These are phyloP conservation scores for Penicillium fuscoglaucum DNA, from an alignment of 2,329 filamentous ascomycete genomes.

Conservation along the genomic window DNA sequence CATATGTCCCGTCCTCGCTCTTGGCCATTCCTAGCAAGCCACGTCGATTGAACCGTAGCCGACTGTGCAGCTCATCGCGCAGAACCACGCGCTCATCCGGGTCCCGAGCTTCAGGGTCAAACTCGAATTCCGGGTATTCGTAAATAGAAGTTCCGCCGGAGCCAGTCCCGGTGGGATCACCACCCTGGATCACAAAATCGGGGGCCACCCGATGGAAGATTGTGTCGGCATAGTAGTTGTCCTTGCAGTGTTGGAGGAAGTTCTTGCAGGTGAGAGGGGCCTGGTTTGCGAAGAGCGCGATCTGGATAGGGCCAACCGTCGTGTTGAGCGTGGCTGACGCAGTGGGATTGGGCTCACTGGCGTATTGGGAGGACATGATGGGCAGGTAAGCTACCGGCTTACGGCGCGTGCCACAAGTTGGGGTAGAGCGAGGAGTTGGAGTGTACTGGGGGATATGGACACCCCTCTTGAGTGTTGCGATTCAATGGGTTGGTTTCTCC, in stretches of 20 bases:
- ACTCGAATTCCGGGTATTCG: slow-evolving; percentile 63
- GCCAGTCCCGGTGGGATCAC: slow-evolving; percentile 89
- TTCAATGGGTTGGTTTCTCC: background rate
- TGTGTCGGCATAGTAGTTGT: slow-evolving; percentile 92
- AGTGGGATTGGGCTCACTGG: slow-evolving; percentile 90
- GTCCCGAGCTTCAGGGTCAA: slow-evolving; percentile 54
- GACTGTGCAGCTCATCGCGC: slow-evolving; percentile 86
- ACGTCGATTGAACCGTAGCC: slow-evolving; percentile 87
- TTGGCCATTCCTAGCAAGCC: slow-evolving; percentile 97
- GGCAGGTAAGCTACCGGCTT: background rate
- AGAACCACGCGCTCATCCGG: slow-evolving; percentile 62
- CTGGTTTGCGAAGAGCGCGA: slow-evolving; percentile 95
- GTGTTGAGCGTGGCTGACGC: slow-evolving; percentile 90
- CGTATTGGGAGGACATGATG: slow-evolving; percentile 84
- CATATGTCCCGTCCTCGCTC: slow-evolving; percentile 69
- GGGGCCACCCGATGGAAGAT: slow-evolving; percentile 92
- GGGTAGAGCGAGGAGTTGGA: background rate
- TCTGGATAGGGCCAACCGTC: slow-evolving; percentile 79
- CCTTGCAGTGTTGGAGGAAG: slow-evolving; percentile 90
- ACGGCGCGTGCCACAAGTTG: background rate
- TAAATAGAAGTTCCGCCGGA: slow-evolving; percentile 91
- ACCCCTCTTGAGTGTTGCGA: slow-evolving; percentile 2
- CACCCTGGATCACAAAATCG: slow-evolving; percentile 90
- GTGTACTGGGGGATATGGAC: background rate
- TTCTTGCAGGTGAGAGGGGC: slow-evolving; percentile 88